These are phyloP conservation scores for Hypericum androsaemum DNA, from an alignment of 345 rosid species.

Conservation along the genomic window DNA sequence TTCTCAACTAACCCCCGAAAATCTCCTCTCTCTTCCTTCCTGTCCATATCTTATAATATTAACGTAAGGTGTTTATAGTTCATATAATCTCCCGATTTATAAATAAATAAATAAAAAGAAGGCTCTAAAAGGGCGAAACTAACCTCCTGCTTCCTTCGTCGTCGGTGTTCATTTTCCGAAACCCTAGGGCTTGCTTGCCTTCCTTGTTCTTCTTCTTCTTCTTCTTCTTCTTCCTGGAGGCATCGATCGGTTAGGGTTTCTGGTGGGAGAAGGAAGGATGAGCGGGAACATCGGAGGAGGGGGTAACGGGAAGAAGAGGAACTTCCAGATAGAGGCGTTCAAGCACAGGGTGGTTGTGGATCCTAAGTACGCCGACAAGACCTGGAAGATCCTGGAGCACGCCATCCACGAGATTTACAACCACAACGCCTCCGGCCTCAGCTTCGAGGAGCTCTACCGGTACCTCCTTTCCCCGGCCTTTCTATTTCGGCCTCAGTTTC, in stretches of 20 bases:
- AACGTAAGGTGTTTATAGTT: too few species aligned
- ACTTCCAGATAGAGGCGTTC: conserved; percentile 97
- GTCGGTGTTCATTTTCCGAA: too few species aligned
- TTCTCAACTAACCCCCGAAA: too few species aligned
- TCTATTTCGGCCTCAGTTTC: background rate
- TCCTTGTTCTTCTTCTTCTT: too few species aligned
- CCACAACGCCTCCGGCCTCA: conserved; percentile 96
- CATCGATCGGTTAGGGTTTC: background rate
- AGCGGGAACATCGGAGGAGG: background rate
- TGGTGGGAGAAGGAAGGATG: background rate
- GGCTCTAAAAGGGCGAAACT: too few species aligned
- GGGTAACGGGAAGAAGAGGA: conserved; percentile 97
- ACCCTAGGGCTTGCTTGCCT: too few species aligned
- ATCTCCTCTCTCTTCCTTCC: too few species aligned
- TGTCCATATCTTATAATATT: too few species aligned
- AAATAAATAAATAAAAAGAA: too few species aligned
- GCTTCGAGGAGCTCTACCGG: conserved; percentile 98
- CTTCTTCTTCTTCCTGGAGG: too few species aligned
- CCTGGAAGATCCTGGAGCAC: conserved; percentile 95
- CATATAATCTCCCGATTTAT: too few species aligned
- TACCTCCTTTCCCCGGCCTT: conserved; percentile 8
- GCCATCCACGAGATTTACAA: conserved; percentile 98
- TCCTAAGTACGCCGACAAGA: conserved; percentile 95
- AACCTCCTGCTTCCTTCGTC: too few species aligned
- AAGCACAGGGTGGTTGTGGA: conserved; percentile 96